Evolutionary conservation across 148 eudicot genomes (phyloP).

Genomic region (Fagopyrum esculentum): DNA sequence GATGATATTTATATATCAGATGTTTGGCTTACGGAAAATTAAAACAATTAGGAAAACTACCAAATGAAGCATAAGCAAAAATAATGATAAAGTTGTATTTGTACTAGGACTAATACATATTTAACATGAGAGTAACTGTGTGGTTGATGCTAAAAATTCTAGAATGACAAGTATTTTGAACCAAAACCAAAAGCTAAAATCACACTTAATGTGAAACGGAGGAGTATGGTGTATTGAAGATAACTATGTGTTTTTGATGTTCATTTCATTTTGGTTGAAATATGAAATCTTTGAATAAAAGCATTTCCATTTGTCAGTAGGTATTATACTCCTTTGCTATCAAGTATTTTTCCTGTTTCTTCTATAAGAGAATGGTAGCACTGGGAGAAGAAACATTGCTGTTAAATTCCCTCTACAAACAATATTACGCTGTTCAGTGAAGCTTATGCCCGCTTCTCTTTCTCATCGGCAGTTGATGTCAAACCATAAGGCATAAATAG

Average conservation of each 20-base stretch:
- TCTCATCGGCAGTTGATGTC: not conserved
- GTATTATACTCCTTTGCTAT: not conserved
- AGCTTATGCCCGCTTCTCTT: not conserved
- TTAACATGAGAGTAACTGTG: too few species aligned
- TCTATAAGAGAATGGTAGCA: not conserved
- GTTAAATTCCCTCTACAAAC: not conserved
- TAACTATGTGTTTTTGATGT: constrained; percentile 1
- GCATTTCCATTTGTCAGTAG: not conserved
- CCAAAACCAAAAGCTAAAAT: too few species aligned
- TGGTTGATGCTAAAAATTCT: too few species aligned
- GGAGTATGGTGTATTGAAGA: not conserved
- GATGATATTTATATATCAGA: too few species aligned
- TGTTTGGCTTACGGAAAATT: too few species aligned
- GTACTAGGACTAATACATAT: too few species aligned
- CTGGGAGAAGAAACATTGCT: not conserved
- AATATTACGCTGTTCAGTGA: not conserved
- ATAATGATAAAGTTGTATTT: too few species aligned
- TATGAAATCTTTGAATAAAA: not conserved
- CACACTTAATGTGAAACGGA: too few species aligned
- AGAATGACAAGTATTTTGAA: too few species aligned
- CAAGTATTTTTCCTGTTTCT: not conserved
- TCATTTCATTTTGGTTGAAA: not conserved
- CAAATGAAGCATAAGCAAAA: too few species aligned
- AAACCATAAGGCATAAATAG: not conserved
- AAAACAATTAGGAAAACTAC: too few species aligned